Evolutionary conservation across 1,284 basidiomycete genomes (phyloP), one percentile per base, ranked within the genome.

Genomic region (Apiotrichum gamsii): DNA sequence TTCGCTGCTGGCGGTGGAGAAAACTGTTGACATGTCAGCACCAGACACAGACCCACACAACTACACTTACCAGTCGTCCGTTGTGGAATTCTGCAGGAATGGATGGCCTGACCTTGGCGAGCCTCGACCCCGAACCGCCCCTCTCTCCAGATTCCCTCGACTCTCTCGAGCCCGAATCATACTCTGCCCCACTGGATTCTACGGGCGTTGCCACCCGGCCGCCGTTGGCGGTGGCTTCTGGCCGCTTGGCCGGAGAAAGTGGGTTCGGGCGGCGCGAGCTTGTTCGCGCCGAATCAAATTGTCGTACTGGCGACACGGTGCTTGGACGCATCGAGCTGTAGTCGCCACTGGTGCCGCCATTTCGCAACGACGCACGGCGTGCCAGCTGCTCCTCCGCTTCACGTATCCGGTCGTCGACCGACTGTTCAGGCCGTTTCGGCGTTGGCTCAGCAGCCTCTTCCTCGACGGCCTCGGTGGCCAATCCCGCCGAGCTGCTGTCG

Each of bases 1-100:
- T 61, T 59, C 3, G n/a, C n/a, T n/a, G n/a, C n/a, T n/a, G 62
- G 60, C 4, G 65, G 61, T 0, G 66, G 66, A 4, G 66, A 62
- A 37, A 63, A 66, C 66, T 68, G 13, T 14, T 5, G 42, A 40
- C 20, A 49, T 34, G 32, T 9, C 14, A 30, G 29, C 20, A 28
- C 31, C 25, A n/a, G n/a, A n/a, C n/a, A n/a, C n/a, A n/a, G n/a
- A n/a, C n/a, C n/a, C n/a, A n/a, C n/a, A 20, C 10, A 15, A 18
- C 18, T 4, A 28, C 5, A 54, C 64, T 48, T 40, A 69, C 66
- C 31, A 64, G 43, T 15, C 59, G 45, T 14, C 52, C 60, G 34
- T 55, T 50, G 19, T 62, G 51, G 38, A 68, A 70, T 20, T 68
- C 64, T 8, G 54, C 28, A 0, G 67, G 67, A 6, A 70, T 47